Evolutionary conservation across 2,329 filamentous ascomycete genomes (phyloP).

Genomic region (Epichloe aotearoae): DNA sequence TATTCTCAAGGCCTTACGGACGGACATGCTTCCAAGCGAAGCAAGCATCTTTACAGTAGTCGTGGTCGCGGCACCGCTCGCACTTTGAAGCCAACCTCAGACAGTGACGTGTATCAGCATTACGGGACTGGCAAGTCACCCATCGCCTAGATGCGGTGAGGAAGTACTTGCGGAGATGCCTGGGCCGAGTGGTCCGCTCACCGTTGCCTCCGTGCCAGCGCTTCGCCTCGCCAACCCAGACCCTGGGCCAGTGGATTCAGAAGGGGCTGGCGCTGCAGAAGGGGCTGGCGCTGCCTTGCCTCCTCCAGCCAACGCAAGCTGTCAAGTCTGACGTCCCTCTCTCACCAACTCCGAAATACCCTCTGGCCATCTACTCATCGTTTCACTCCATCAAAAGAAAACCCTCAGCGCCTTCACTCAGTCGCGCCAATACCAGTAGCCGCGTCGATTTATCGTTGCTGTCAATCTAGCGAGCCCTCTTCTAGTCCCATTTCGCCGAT

Average conservation of each 20-base stretch:
- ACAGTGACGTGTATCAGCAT: not conserved
- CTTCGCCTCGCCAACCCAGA: constrained; percentile 16
- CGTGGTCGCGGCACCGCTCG: not conserved
- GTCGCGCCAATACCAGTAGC: not conserved
- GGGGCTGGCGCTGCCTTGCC: constrained; percentile 7
- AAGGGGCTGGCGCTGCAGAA: constrained; percentile 5
- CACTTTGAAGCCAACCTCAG: not conserved
- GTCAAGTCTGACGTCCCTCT: not conserved
- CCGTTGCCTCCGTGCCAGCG: constrained; percentile 10
- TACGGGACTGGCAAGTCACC: not conserved
- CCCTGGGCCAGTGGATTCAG: not conserved
- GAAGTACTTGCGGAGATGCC: not conserved
- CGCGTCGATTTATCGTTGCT: not conserved
- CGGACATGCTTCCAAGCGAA: not conserved
- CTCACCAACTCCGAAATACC: constrained; percentile 3
- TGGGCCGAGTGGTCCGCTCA: not conserved
- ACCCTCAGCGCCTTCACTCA: not conserved
- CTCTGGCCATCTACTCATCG: constrained; percentile 10
- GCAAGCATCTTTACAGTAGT: not conserved
- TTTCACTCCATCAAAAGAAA: not conserved
- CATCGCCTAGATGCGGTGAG: not conserved
- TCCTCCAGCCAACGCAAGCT: constrained; percentile 3
- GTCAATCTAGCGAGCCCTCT: constrained; percentile 1
- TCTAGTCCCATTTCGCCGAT: constrained; percentile 10
- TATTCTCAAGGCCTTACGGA: too few relatives aligned